Evolutionary conservation across 1,284 basidiomycete genomes (phyloP), one percentile per base, ranked within the genome.

Genomic region (Rhizopogon hawkerae): DNA sequence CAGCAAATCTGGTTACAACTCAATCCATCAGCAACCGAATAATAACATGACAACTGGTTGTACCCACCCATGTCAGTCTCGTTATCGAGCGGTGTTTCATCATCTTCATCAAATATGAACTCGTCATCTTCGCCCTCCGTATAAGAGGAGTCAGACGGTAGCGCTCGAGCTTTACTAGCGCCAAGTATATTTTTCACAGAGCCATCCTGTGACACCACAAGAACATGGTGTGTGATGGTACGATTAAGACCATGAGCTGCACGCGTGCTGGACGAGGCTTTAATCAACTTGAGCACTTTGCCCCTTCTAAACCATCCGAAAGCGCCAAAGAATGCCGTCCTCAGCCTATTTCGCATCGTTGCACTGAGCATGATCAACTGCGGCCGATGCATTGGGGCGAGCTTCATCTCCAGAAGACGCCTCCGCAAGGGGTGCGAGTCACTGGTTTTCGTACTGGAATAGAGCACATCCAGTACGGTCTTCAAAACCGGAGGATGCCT

Each of bases 361-460:
- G 85, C 85, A 58, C 83, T 86, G 42, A 81, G 73, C 58, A 85
- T 61, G 26, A 88, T 66, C 49, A 88, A 64, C 60, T 86, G 85
- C 2, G 81, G 79, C 31, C 64, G 54, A 50, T 54, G 55, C 36
- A 49, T 56, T 38, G 56, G 65, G 64, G 45, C 24, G 37, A 50
- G 29, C 7, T 5, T 46, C 18, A 44, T 48, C 47, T 46, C 36
- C 10, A 47, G 18, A n/a, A 53, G 31, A 21, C 31, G 38, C 9
- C 58, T 47, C 24, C 48, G 50, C 16, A 16, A 5, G 33, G 29
- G 9, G 3, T 29, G 26, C 14, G 39, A 36, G 8, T 6, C 5
- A 21, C 42, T 14, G 18, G 43, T 41, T 33, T 54, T 49, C 50
- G 37, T 49, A 33, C 16, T 38, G 9, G 57, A 58, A 57, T 76